Conservation (phyloP, 2,329 filamentous ascomycete genomes). For the Penicillium sp. region DNA sequence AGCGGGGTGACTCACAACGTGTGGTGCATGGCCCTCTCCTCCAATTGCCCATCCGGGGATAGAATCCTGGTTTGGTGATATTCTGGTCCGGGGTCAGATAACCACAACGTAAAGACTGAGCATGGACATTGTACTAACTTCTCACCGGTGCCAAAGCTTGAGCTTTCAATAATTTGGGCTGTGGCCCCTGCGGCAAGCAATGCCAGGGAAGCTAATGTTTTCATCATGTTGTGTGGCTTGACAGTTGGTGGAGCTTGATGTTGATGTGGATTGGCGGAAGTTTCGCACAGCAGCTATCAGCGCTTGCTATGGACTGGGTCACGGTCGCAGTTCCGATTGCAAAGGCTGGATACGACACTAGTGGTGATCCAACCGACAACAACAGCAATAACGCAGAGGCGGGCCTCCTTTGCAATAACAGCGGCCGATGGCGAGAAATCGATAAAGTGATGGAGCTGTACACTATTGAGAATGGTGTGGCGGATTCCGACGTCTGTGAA, state of each 20-base stretch:
- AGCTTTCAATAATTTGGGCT: conserved; percentile 60
- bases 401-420: conserved; percentile 44
- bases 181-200: conserved; percentile 45
- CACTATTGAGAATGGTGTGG: conserved; percentile 37
- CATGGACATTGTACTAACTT: conserved; percentile 39
- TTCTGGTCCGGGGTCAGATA: conserved; percentile 36
- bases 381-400: conserved; percentile 43
- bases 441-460: conserved; percentile 45
- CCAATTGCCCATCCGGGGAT: conserved; percentile 50
- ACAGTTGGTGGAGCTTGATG: not conserved
- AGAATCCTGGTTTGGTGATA: conserved; percentile 48
- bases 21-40: conserved; percentile 49
- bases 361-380: conserved; percentile 42
- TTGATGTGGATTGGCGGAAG: not conserved
- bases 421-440: conserved; percentile 44
- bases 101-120: not conserved
- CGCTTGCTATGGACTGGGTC: conserved; percentile 8
- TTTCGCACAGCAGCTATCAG: conserved; percentile 4
- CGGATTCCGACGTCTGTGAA: conserved; percentile 39
- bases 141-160: conserved; percentile 67
- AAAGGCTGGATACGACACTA: conserved; percentile 30
- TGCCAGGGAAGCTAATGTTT: conserved; percentile 34
- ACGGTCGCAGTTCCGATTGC: conserved; percentile 15
- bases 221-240: conserved; percentile 30
- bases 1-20: conserved; percentile 36